Base-by-base conservation (phyloP, 495 filamentous ascomycete genomes). In the Hyaloscypha variabilis region DNA sequence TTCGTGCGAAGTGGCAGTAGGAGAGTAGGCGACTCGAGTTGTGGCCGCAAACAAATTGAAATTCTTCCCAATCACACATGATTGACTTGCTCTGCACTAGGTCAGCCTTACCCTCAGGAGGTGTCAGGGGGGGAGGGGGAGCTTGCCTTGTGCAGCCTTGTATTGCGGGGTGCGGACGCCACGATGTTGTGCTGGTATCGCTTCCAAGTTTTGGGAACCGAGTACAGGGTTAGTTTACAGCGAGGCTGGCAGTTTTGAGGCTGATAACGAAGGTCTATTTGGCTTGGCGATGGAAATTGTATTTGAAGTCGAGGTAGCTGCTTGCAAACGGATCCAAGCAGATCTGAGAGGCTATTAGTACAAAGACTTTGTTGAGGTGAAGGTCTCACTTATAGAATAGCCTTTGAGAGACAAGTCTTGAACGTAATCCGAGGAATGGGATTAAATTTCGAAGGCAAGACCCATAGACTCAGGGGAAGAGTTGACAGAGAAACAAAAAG, bases 61-160 rank as follows among this genome's bases (percentile, higher is more conserved):
- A 86, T 63, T 83, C 82, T 67, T 91, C 89, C 67, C 78, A 90
- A 69, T 89, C 83, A 70, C 88, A 90, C 87, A 91, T 90, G 13
- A 30, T 76, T 42, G 10, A 14, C 14, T 10, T 17, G 39, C 19
- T 10, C 17, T 14, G 17, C 13, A 17, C 4, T 17, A 46, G 11
- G 39, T 46, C 17, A 19, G 13, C 17, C 39, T 14, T 14, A 17
- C 4, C 19, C 19, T 46, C 17, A 19, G 39, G 0, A 19, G 39
- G 0, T 46, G 39, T 17, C 11, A 19, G 39, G 17, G 39, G 3
- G 17, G 39, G 13, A 14, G 17, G 17, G 39, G 39, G 39, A 1
- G 1, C 17, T 17, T 46, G 13, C 10, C 1, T 46, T 19, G 39
- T 46, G 39, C 17, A 19, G 39, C 39, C 2, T 46, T 46, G 39